These are phyloP conservation scores for Termitomyces sp. DNA, from an alignment of 768 basidiomycete genomes.

Conservation along the genomic window DNA sequence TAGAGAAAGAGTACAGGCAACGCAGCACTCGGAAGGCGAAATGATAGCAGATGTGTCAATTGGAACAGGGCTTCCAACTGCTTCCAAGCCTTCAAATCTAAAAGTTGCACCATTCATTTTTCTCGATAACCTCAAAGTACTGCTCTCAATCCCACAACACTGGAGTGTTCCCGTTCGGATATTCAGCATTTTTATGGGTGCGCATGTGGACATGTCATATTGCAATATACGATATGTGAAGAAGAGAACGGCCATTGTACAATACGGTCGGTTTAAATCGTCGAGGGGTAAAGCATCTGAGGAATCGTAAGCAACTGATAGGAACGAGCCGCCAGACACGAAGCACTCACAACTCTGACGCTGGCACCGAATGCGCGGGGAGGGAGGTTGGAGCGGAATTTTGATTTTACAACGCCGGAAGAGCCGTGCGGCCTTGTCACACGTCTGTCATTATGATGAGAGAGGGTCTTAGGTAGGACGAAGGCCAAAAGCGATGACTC, in stretches of 20 bases:
- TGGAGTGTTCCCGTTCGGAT: neutral
- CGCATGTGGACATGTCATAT: constrained; percentile 44
- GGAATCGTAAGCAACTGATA: constrained; percentile 3
- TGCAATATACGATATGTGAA: constrained; percentile 38
- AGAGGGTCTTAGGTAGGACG: neutral
- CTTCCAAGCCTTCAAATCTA: neutral
- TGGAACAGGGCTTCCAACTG: no score
- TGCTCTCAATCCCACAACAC: neutral
- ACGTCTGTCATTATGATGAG: constrained; percentile 47
- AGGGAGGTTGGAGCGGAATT: constrained; percentile 94
- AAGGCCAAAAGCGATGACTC: constrained; percentile 23
- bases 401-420: constrained; percentile 94
- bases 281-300: constrained; percentile 93
- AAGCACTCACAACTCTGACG: constrained; percentile 76
- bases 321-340: neutral
- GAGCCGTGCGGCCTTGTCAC: constrained; percentile 92
- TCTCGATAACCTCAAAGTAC: neutral
- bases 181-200: constrained; percentile 10
- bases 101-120: neutral
- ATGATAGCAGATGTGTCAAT: no score
- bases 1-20: neutral
- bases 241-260: constrained; percentile 31
- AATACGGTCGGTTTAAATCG: constrained; percentile 53
- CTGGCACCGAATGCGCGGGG: constrained; percentile 91
- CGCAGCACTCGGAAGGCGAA: neutral